These are phyloP conservation scores for Pezicula rhizophila DNA, from an alignment of 2,329 filamentous ascomycete genomes.

Conservation along the genomic window DNA sequence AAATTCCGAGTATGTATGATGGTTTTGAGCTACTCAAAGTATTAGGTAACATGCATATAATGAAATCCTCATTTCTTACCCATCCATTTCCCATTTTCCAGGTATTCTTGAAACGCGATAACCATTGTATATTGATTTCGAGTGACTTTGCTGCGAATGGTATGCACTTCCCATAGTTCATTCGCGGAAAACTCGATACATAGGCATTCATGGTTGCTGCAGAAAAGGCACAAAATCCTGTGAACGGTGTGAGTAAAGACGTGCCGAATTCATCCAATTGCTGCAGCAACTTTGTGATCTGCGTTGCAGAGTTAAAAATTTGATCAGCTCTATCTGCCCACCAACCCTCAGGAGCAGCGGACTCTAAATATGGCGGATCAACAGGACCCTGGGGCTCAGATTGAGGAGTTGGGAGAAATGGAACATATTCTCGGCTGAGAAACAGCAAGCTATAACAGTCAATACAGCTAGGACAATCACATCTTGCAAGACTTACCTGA, in stretches of 20 bases:
- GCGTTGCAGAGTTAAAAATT: constrained; percentile 31
- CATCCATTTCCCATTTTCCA: background rate
- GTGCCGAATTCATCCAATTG: constrained; percentile 33
- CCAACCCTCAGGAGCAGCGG: constrained; percentile 31
- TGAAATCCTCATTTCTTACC: background rate
- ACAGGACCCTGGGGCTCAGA: constrained; percentile 32
- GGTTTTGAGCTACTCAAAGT: background rate
- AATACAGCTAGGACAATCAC: background rate
- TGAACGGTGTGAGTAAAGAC: constrained; percentile 34
- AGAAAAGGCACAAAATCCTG: constrained; percentile 40
- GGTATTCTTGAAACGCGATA: background rate
- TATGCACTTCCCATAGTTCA: constrained; percentile 26
- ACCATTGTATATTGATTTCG: background rate
- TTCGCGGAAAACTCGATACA: constrained; percentile 32
- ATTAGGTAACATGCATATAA: background rate
- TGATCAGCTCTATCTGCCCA: constrained; percentile 34
- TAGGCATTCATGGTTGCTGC: constrained; percentile 38
- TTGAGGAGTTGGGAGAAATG: constrained; percentile 33
- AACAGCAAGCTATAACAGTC: constrained; percentile 30
- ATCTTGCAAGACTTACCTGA: constrained; percentile 27
- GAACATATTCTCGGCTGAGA: constrained; percentile 38
- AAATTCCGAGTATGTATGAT: background rate
- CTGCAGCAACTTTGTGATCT: constrained; percentile 30
- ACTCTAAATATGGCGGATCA: constrained; percentile 34
- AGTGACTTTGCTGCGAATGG: background rate